Conservation (phyloP, 2,329 filamentous ascomycete genomes). For the Colletotrichum aenigma region DNA sequence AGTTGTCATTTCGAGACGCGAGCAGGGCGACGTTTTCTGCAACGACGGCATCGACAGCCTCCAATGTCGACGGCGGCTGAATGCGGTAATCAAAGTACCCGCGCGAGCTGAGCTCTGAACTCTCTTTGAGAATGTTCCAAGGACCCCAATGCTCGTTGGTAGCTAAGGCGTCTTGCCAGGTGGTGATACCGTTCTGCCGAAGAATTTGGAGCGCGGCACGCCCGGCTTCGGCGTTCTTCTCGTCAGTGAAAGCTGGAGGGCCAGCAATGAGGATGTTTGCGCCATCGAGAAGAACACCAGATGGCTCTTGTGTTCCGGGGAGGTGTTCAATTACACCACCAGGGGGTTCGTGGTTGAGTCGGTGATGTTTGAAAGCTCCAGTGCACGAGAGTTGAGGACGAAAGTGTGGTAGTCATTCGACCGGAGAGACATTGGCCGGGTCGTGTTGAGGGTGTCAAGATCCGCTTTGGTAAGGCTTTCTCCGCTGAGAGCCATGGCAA, state of each 20-base stretch:
- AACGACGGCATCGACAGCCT: slow-evolving; percentile 17
- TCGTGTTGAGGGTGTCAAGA: neutral
- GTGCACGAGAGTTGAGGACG: slow-evolving; percentile 24
- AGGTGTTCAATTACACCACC: slow-evolving; percentile 27
- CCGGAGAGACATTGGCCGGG: neutral
- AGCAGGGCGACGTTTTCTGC: slow-evolving; percentile 10
- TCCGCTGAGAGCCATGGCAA: neutral
- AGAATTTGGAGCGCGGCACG: slow-evolving; percentile 29
- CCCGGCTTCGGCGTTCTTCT: slow-evolving; percentile 25
- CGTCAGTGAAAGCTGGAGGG: slow-evolving; percentile 20
- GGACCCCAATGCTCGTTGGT: neutral
- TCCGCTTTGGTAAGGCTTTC: slow-evolving; percentile 5
- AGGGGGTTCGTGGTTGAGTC: slow-evolving; percentile 18
- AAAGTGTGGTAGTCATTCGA: neutral
- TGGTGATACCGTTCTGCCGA: slow-evolving; percentile 29
- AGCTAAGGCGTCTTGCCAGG: slow-evolving; percentile 29
- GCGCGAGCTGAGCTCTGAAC: slow-evolving; percentile 22
- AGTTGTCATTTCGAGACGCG: slow-evolving; percentile 18
- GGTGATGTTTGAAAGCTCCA: slow-evolving; percentile 26
- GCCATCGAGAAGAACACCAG: slow-evolving; percentile 26
- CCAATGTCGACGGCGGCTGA: slow-evolving; percentile 22
- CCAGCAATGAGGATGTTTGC: slow-evolving; percentile 23
- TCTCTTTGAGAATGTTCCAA: slow-evolving; percentile 21
- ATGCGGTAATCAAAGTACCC: slow-evolving; percentile 30
- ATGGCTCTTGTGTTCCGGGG: slow-evolving; percentile 25